phyloP scores from a whole-genome alignment of 1,139 yeast species.

The Chernovozyma sophiae-reginae region DNA sequence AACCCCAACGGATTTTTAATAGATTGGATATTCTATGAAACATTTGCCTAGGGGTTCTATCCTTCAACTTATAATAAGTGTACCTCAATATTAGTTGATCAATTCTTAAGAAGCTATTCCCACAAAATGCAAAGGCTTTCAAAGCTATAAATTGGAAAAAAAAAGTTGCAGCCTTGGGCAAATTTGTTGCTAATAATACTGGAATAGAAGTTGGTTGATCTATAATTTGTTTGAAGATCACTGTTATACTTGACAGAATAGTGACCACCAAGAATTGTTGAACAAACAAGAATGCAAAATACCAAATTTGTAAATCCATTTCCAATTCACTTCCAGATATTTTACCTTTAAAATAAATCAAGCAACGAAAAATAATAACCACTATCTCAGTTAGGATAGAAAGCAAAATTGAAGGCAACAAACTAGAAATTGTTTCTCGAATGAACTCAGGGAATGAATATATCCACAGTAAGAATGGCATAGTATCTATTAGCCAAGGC shows the following conservation, averaged over 20 bases:
- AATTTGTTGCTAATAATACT: slow-evolving; percentile 61
- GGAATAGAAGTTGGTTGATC: slow-evolving; percentile 74
- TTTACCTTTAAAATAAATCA: slow-evolving; percentile 48
- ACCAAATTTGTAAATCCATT: slow-evolving; percentile 62
- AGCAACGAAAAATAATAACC: slow-evolving; percentile 44
- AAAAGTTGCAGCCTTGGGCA: slow-evolving; percentile 80
- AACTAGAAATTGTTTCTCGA: slow-evolving; percentile 49
- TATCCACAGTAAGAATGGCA: slow-evolving; percentile 54
- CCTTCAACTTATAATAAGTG: slow-evolving; percentile 34
- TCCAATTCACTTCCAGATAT: slow-evolving; percentile 56
- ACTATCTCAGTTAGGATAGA: slow-evolving; percentile 55
- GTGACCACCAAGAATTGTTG: slow-evolving; percentile 85
- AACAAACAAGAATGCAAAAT: slow-evolving; percentile 64
- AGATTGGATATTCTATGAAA: slow-evolving; percentile 41
- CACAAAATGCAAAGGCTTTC: slow-evolving; percentile 71
- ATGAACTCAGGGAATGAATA: slow-evolving; percentile 49
- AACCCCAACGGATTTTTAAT: slow-evolving; percentile 65
- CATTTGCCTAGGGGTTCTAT: slow-evolving; percentile 58
- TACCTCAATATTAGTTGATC: slow-evolving; percentile 40
- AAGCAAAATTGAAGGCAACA: slow-evolving; percentile 59
- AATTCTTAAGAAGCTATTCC: slow-evolving; percentile 58
- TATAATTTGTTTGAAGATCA: slow-evolving; percentile 58
- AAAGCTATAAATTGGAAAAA: slow-evolving; percentile 71
- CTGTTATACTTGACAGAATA: slow-evolving; percentile 74
- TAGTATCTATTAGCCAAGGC: slow-evolving; percentile 50